Conservation (phyloP, 2,329 filamentous ascomycete genomes). For the Colletotrichum chlorophyti region DNA sequence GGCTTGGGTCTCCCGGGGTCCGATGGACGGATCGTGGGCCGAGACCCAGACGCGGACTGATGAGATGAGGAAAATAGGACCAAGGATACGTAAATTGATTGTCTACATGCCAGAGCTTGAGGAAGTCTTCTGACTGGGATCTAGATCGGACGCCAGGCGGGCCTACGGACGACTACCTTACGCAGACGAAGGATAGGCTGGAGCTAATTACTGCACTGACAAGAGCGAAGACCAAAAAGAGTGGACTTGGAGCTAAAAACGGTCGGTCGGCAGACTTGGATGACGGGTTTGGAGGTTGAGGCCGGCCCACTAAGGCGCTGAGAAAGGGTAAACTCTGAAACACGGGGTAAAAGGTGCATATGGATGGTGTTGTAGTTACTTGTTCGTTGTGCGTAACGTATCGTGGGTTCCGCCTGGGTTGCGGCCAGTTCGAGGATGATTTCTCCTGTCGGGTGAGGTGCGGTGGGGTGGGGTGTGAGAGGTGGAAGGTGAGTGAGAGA, state of each 20-base stretch:
- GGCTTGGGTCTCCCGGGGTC: conserved; percentile 14
- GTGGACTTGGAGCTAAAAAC: not conserved
- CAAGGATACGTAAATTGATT: not conserved
- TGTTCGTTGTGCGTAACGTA: too few species aligned
- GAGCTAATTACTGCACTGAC: conserved; percentile 10
- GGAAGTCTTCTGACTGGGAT: not conserved
- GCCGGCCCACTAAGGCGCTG: conserved; percentile 13
- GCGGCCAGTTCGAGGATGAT: too few species aligned
- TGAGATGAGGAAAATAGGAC: too few species aligned
- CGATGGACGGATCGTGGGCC: conserved; percentile 20
- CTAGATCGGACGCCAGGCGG: too few species aligned
- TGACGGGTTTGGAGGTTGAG: not conserved
- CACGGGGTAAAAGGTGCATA: conserved; percentile 15
- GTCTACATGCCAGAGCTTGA: not conserved
- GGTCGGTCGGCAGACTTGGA: conserved; percentile 7
- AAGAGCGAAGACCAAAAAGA: not conserved
- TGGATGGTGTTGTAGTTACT: not conserved
- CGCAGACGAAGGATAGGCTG: not conserved
- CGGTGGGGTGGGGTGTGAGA: not conserved
- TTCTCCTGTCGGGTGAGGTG: not conserved
- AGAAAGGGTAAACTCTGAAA: conserved; percentile 14
- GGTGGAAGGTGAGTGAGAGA: not conserved
- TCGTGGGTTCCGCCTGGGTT: too few species aligned
- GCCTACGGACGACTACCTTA: not conserved
- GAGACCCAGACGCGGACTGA: conserved; percentile 1